Percentiles rank a stretch among this genome's conserved stretches.
Evolutionary conservation across 495 filamentous ascomycete species (phyloP).

Genomic region (Aspergillus wentii): DNA sequence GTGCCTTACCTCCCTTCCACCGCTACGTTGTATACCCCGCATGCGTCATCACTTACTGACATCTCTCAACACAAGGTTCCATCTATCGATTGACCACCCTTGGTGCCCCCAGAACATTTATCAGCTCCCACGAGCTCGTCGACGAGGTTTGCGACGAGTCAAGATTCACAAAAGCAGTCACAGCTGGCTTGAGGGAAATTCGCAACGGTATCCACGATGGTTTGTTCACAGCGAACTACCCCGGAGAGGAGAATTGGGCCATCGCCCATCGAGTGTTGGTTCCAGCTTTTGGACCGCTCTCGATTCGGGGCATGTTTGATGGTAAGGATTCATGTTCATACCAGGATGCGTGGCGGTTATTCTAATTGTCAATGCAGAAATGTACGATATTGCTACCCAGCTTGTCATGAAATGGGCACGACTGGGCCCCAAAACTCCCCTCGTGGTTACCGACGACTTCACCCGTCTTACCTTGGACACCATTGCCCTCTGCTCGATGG

Average conservation of each 20-base stretch:
- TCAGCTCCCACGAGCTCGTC: conserved; percentile 49
- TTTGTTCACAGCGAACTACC: conserved; percentile 59
- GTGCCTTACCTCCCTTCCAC: no score
- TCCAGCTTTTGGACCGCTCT: conserved; percentile 68
- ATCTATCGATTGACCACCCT: conserved; percentile 45
- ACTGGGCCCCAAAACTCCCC: conserved; percentile 49
- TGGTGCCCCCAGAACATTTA: conserved; percentile 25
- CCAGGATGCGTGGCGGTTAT: neutral
- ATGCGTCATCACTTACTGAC: no score
- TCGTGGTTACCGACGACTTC: conserved; percentile 65
- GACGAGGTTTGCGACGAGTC: conserved; percentile 66
- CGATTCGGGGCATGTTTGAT: conserved; percentile 64
- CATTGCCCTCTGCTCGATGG: conserved; percentile 69
- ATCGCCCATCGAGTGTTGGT: conserved; percentile 64
- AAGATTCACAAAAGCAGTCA: conserved; percentile 55
- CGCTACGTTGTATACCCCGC: no score
- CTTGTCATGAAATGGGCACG: conserved; percentile 74
- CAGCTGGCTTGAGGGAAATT: conserved; percentile 45
- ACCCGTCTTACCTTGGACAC: conserved; percentile 71
- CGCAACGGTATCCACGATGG: conserved; percentile 59
- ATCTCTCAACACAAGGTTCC: conserved; percentile 46
- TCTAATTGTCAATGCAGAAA: conserved; percentile 35
- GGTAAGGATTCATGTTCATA: conserved; percentile 15
- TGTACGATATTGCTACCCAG: conserved; percentile 70
- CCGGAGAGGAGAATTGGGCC: conserved; percentile 62